These are phyloP conservation scores for Cymbidium sinense DNA, from an alignment of 106 monocot species.

Conservation along the genomic window DNA sequence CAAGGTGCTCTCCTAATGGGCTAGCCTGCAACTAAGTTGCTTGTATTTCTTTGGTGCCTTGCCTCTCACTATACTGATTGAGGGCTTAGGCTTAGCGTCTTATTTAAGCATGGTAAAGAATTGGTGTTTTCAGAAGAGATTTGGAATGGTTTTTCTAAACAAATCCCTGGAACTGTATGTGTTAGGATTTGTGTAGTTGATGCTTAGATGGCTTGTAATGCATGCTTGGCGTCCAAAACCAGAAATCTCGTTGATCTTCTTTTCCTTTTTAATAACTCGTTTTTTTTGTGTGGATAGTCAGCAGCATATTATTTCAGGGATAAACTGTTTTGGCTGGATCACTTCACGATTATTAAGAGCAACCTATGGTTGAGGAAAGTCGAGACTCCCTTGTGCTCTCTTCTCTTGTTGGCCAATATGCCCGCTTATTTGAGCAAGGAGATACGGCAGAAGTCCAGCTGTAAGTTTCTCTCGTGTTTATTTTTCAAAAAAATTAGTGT, in stretches of 20 bases:
- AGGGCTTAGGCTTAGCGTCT: background rate
- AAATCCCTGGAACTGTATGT: background rate
- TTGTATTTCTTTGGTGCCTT: background rate
- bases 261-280: background rate
- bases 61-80: background rate
- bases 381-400: constrained; percentile 67
- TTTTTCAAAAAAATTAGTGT: background rate
- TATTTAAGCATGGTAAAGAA: background rate
- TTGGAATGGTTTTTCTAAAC: background rate
- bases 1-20: background rate
- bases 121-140: background rate
- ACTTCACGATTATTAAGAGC: constrained; percentile 26
- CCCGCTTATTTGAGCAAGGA: constrained; percentile 77
- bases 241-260: background rate
- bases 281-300: constrained; percentile 25
- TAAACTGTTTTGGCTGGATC: constrained; percentile 42
- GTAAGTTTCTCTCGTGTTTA: constrained; percentile 34
- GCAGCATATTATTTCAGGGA: constrained; percentile 72
- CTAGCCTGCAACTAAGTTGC: background rate
- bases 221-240: background rate
- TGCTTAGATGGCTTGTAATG: background rate
- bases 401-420: constrained; percentile 59
- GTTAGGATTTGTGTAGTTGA: background rate
- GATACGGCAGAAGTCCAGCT: constrained; percentile 40
- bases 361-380: constrained; percentile 20